phyloP scores from a whole-genome alignment of 1,284 basidiomycete genomes.

The Microbotryomycetes sp. region DNA sequence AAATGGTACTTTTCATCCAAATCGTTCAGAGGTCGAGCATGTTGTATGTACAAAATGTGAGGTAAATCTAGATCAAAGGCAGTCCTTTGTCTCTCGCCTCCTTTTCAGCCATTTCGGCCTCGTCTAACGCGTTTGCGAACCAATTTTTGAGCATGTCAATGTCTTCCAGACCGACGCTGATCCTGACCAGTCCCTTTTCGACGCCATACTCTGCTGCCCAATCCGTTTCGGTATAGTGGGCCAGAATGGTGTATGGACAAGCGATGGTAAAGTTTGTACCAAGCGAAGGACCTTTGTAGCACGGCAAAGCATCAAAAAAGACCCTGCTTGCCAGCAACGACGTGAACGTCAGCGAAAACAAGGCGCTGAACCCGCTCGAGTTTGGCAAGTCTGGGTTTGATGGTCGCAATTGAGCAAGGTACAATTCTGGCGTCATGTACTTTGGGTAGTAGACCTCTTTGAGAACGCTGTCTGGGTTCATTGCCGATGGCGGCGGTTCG shows the following conservation, averaged over 20 bases:
- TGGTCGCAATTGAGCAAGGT: conserved; percentile 54
- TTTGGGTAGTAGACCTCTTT: conserved; percentile 87
- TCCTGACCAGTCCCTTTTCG: conserved; percentile 71
- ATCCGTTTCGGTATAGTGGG: conserved; percentile 82
- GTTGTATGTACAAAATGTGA: no score
- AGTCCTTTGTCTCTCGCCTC: conserved; percentile 5
- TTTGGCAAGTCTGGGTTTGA: conserved; percentile 26
- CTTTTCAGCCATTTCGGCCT: conserved; percentile 51
- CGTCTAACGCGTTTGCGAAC: conserved; percentile 61
- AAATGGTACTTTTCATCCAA: no score
- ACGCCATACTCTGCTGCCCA: conserved; percentile 88
- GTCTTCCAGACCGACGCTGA: conserved; percentile 87
- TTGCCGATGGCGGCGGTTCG: conserved; percentile 14
- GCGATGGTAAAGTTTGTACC: conserved; percentile 96
- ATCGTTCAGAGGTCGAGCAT: no score
- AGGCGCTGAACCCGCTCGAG: conserved; percentile 66
- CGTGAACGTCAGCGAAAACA: conserved; percentile 86
- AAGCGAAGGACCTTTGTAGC: conserved; percentile 84
- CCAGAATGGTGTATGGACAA: conserved; percentile 86
- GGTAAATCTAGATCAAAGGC: neutral
- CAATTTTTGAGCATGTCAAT: conserved; percentile 52
- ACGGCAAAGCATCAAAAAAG: conserved; percentile 80
- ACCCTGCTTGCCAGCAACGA: conserved; percentile 58
- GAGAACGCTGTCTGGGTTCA: conserved; percentile 40
- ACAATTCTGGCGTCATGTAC: conserved; percentile 66